phyloP scores from a whole-genome alignment of 2,329 filamentous ascomycete genomes.

The Calonectria fujianensis region DNA sequence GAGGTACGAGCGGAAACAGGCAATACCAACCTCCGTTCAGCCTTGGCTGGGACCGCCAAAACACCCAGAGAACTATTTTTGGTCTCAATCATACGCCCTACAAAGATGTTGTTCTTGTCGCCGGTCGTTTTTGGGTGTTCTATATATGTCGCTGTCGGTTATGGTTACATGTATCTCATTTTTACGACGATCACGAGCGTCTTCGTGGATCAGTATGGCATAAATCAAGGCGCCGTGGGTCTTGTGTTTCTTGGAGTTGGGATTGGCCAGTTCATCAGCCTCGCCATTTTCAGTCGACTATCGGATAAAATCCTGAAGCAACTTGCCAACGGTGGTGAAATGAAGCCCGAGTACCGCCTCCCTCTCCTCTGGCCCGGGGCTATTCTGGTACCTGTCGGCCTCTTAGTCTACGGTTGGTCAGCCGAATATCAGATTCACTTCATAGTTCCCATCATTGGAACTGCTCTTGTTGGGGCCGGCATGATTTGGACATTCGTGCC shows the following conservation, averaged over 20 bases:
- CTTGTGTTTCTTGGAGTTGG: constrained; percentile 44
- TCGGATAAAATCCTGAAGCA: constrained; percentile 15
- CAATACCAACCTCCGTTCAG: constrained; percentile 58
- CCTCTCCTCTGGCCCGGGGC: not conserved
- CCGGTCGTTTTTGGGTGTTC: constrained; percentile 80
- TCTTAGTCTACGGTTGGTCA: not conserved
- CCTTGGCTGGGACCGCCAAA: not conserved
- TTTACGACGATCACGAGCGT: constrained; percentile 69
- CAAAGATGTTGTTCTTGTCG: constrained; percentile 74
- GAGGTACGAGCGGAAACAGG: constrained; percentile 53
- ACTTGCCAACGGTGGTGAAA: not conserved
- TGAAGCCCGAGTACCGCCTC: not conserved
- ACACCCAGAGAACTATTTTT: constrained; percentile 64
- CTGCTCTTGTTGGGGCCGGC: not conserved
- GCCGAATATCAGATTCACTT: not conserved
- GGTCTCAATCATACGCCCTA: constrained; percentile 75
- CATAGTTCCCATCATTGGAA: not conserved
- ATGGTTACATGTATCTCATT: constrained; percentile 75
- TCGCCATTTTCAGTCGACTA: constrained; percentile 40
- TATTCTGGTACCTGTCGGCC: not conserved
- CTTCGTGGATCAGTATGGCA: constrained; percentile 75
- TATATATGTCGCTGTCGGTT: constrained; percentile 77
- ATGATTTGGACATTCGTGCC: not conserved
- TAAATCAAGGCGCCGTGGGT: constrained; percentile 69
- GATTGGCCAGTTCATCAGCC: constrained; percentile 45